Conservation (phyloP, 1,139 yeast genomes). For the Debaryomyces sp. region DNA sequence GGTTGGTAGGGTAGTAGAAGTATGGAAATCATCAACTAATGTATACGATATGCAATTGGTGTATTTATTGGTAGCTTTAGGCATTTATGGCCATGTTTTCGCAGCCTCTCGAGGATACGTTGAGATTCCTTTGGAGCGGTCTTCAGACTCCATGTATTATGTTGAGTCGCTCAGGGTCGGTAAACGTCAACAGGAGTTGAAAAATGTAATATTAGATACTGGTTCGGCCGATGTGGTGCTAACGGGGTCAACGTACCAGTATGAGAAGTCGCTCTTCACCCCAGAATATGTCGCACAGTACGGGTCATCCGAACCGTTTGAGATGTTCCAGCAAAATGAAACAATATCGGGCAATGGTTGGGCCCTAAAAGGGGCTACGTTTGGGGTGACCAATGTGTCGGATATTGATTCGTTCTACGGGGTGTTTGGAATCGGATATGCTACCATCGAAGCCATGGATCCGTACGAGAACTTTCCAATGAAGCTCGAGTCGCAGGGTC, state of each 20-base stretch:
- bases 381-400: constrained; percentile 13
- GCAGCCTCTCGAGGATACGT: constrained; percentile 5
- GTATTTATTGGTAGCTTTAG: not conserved
- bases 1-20: not conserved
- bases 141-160: constrained; percentile 12
- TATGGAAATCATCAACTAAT: not conserved
- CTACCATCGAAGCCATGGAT: constrained; percentile 16
- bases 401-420: constrained; percentile 15
- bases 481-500: constrained; percentile 17
- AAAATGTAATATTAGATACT: constrained; percentile 21
- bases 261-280: constrained; percentile 14
- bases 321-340: constrained; percentile 14
- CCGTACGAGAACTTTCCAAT: constrained; percentile 18
- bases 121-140: constrained; percentile 1
- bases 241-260: constrained; percentile 12
- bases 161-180: constrained; percentile 20
- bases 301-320: constrained; percentile 19
- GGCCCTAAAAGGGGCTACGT: constrained; percentile 9
- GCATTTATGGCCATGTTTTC: not conserved
- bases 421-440: constrained; percentile 25
- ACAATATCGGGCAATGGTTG: constrained; percentile 9
- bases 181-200: constrained; percentile 18
- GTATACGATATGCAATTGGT: not conserved
- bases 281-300: constrained; percentile 12
- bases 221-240: constrained; percentile 27